Evolutionary conservation across 768 basidiomycete species (phyloP), one percentile per base, ranked within the genome.

Genomic region (Mrakia hoshinonis): DNA sequence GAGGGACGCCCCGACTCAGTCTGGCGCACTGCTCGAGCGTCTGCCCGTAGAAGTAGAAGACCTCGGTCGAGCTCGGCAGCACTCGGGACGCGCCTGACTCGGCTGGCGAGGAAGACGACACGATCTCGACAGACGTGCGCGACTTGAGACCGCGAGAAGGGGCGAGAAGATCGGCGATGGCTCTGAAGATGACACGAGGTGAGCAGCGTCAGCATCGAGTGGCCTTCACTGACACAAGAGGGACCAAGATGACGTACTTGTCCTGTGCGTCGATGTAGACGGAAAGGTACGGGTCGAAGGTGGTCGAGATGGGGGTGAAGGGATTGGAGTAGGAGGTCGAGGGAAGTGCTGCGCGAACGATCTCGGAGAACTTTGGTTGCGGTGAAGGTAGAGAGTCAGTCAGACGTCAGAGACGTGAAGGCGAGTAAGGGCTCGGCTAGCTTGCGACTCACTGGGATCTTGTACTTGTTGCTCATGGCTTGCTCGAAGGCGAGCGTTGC

Each of bases 41-140:
- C 78, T 98, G 93, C 0, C 87, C 91, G 77, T 98, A 98, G 80
- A 96, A 92, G 79, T 94, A 96, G 82, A 98, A 99, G 22, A 99
- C 81, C 75, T 98, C 94, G 0, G 94, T 97, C 0, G 94, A 97
- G 0, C 91, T 93, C 0, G 92, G 90, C 10, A 98, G 84, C 0
- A 98, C 91, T 2, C 85, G 81, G 2, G 85, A 80, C 0, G 85
- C 77, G 81, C 39, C 52, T 13, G 63, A 55, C n/a, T 36, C 58
- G 34, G 58, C 13, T 4, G 51, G 18, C 47, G 46, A 31, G 22
- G 58, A 20, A 2, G 36, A 61, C 15, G 49, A 18, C 9, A 34
- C 12, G 31, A 43, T 34, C 15, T 94, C 91, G 20, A 90, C 79
- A 7, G 90, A 91, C 29, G 85, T 81, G 15, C 91, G 85, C 24